Percentiles rank a stretch among this genome's conserved stretches.
Evolutionary conservation across 257 asterid species (phyloP).

Genomic region (Linderniella brevidens): DNA sequence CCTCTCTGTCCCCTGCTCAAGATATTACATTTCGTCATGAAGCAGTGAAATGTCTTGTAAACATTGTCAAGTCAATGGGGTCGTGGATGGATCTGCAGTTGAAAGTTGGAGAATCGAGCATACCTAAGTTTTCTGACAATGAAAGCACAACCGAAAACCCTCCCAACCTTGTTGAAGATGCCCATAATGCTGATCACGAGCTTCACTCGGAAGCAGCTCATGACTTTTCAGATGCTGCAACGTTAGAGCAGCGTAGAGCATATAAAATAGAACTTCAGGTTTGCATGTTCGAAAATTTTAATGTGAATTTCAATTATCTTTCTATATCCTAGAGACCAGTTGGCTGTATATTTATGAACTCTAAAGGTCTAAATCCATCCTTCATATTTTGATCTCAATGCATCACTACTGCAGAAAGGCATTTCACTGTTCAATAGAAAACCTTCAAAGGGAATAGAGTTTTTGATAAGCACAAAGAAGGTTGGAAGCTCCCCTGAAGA

Average conservation of each 20-base stretch:
- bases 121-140: constrained; percentile 33
- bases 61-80: constrained; percentile 84
- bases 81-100: constrained; percentile 97
- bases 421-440: constrained; percentile 84
- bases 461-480: constrained; percentile 61
- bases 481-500: constrained; percentile 81
- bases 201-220: constrained; percentile 48
- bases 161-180: constrained; percentile 35
- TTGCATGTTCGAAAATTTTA: constrained; percentile 15
- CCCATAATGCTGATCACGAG: constrained; percentile 52
- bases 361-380: too few relatives aligned
- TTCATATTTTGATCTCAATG: not conserved
- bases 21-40: constrained; percentile 91
- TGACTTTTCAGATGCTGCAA: constrained; percentile 60
- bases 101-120: constrained; percentile 53
- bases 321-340: too few relatives aligned
- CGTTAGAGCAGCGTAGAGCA: constrained; percentile 94
- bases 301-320: not conserved
- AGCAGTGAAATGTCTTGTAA: constrained; percentile 88
- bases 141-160: constrained; percentile 43
- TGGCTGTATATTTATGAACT: too few relatives aligned
- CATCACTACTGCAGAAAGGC: constrained; percentile 69
- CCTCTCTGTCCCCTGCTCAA: constrained; percentile 80
- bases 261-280: constrained; percentile 95
- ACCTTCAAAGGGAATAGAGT: constrained; percentile 92